phyloP scores from a whole-genome alignment of 2,329 filamentous ascomycete species.

The Colletotrichum ledebouriae region DNA sequence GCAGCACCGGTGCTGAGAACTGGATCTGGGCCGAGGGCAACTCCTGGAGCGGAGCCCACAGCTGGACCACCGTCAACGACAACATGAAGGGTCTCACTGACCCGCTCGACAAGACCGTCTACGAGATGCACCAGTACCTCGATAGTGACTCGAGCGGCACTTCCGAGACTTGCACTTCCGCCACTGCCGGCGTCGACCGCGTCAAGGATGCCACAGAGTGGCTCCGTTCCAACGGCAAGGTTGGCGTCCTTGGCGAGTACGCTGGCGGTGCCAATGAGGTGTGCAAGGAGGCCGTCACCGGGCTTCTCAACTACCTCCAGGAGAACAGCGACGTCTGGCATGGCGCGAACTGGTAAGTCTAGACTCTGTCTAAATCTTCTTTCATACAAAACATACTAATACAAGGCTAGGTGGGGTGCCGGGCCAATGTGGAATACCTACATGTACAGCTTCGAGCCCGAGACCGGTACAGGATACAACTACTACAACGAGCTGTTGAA shows the following conservation, averaged over 20 bases:
- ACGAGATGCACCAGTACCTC: conserved; percentile 67
- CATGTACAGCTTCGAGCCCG: conserved; percentile 56
- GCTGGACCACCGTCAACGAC: conserved; percentile 51
- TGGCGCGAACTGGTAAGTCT: conserved; percentile 51
- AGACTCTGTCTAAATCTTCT: too few relatives aligned
- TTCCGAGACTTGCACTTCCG: conserved; percentile 55
- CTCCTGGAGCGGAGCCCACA: conserved; percentile 59
- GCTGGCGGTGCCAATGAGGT: conserved; percentile 61
- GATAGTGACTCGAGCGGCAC: conserved; percentile 63
- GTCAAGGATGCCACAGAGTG: conserved; percentile 59
- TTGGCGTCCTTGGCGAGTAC: conserved; percentile 63
- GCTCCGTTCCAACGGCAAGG: conserved; percentile 63
- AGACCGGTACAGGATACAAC: conserved; percentile 52
- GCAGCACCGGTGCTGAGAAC: conserved; percentile 63
- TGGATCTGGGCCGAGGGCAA: conserved; percentile 65
- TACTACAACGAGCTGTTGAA: conserved; percentile 40
- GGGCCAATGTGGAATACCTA: conserved; percentile 66
- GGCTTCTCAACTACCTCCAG: conserved; percentile 61
- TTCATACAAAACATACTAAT: too few relatives aligned
- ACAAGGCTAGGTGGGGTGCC: conserved; percentile 55
- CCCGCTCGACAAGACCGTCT: conserved; percentile 58
- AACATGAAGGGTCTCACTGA: conserved; percentile 57
- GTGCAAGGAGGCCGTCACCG: conserved; percentile 62
- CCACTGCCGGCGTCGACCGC: conserved; percentile 58
- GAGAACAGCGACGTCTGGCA: conserved; percentile 66